phyloP scores from a whole-genome alignment of 345 rosid genomes.

The Brassica nigra region DNA sequence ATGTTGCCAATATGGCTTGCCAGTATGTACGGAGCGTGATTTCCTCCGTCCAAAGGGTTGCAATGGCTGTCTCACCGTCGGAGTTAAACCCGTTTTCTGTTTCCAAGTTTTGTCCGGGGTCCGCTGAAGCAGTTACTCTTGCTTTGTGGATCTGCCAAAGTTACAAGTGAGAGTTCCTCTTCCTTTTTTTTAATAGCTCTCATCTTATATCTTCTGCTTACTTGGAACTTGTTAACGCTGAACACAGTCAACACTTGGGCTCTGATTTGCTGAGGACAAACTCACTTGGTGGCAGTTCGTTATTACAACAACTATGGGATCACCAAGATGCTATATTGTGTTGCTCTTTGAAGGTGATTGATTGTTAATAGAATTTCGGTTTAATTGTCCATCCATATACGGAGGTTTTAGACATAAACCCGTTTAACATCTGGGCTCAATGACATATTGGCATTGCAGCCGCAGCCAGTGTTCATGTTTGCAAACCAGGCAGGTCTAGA shows the following conservation, averaged over 20 bases:
- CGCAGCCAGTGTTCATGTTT: slow-evolving; percentile 80
- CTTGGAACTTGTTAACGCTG: slow-evolving; percentile 4
- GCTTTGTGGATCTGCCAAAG: slow-evolving; percentile 92
- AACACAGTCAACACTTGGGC: slow-evolving; percentile 66
- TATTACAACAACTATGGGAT: slow-evolving; percentile 81
- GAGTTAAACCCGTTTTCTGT: slow-evolving; percentile 65
- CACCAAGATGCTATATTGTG: slow-evolving; percentile 93
- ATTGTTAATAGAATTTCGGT: background rate
- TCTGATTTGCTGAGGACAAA: slow-evolving; percentile 70
- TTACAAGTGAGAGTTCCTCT: slow-evolving; percentile 53
- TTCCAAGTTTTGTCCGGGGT: slow-evolving; percentile 74
- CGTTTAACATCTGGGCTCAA: background rate
- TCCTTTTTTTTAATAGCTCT: background rate
- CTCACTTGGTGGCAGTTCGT: slow-evolving; percentile 51
- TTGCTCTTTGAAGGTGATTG: slow-evolving; percentile 78
- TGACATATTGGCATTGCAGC: slow-evolving; percentile 53
- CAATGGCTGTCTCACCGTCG: slow-evolving; percentile 91
- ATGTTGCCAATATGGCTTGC: slow-evolving; percentile 92
- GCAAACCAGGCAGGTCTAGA: slow-evolving; percentile 98
- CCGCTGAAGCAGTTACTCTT: slow-evolving; percentile 92
- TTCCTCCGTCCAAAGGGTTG: slow-evolving; percentile 93
- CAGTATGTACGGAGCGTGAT: slow-evolving; percentile 92
- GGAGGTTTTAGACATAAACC: background rate
- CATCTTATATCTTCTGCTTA: background rate
- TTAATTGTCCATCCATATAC: no score